Evolutionary conservation across 495 filamentous ascomycete genomes (phyloP), one percentile per base, ranked within the genome.

Genomic region (Talaromyces trachyspermus): DNA sequence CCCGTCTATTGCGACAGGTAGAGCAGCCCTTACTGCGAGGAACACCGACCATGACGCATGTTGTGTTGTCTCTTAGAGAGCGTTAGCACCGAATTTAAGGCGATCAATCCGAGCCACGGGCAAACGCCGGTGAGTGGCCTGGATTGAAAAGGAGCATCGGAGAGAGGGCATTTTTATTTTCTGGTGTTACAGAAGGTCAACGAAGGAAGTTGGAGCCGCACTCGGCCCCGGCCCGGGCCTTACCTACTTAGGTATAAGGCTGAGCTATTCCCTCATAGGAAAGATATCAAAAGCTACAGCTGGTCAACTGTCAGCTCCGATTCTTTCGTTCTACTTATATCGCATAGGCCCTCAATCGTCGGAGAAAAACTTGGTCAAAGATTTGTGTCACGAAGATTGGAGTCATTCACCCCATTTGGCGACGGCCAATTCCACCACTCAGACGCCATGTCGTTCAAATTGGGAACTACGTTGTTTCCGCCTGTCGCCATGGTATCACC

Each of bases 21-120:
- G 54, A 56, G 58, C 64, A 74, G 50, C 67, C 66, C 43, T 54
- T 61, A 50, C 62, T 65, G 30, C 64, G 64, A n/a, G 69, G 61
- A 47, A 62, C 66, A 53, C 61, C 59, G 45, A 66, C 64, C 70
- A 71, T 71, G n/a, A 36, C 26, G 44, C 44, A 46, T 46, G 27
- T 36, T 46, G 44, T 14, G n/a, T n/a, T n/a, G n/a, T n/a, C n/a
- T n/a, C n/a, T n/a, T n/a, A n/a, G n/a, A n/a, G n/a, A n/a, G n/a
- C n/a, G n/a, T n/a, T n/a, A n/a, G n/a, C n/a, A n/a, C n/a, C n/a
- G n/a, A n/a, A n/a, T n/a, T n/a, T n/a, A n/a, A n/a, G n/a, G n/a
- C n/a, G n/a, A n/a, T n/a, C n/a, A n/a, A n/a, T 11, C 25, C 35
- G 35, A 38, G 35, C 18, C 18, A 38, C 15, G 35, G 35, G 17